These are phyloP conservation scores for Medicago arabica DNA, from an alignment of 306 rosid genomes.

Conservation along the genomic window DNA sequence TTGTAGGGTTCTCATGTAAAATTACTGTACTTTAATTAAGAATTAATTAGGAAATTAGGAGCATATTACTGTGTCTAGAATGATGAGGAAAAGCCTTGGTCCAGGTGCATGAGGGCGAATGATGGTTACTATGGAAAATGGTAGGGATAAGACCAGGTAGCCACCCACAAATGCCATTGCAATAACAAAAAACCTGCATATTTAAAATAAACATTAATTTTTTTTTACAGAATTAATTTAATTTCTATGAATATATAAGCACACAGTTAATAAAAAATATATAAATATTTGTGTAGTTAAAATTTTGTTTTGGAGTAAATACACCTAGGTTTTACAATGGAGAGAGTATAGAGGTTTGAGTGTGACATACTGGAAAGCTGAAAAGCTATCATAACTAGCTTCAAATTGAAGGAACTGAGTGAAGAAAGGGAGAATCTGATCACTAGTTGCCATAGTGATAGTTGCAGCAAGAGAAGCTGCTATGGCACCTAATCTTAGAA, in stretches of 20 bases:
- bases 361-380: conserved; percentile 73
- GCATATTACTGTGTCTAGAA: conserved; percentile 71
- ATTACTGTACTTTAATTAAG: not conserved
- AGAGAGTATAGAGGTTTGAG: not conserved
- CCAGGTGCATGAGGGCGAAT: conserved; percentile 75
- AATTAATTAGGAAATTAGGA: not conserved
- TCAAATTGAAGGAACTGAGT: conserved; percentile 93
- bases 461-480: conserved; percentile 70
- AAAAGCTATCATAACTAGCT: conserved; percentile 84
- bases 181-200: conserved; percentile 84
- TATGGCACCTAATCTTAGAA: conserved; percentile 79
- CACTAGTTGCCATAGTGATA: conserved; percentile 77
- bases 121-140: conserved; percentile 73
- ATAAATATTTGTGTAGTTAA: not conserved
- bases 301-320: too few species aligned
- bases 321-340: too few species aligned
- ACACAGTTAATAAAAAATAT: too few species aligned
- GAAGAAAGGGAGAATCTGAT: conserved; percentile 85
- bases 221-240: too few species aligned
- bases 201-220: not conserved
- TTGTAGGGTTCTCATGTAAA: not conserved
- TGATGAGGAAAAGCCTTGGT: conserved; percentile 67
- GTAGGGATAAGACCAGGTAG: conserved; percentile 81
- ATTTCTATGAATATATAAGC: not conserved
- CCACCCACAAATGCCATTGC: conserved; percentile 79